Conservation (phyloP, 352 stramenopile species). For the Plasmopara muralis region DNA sequence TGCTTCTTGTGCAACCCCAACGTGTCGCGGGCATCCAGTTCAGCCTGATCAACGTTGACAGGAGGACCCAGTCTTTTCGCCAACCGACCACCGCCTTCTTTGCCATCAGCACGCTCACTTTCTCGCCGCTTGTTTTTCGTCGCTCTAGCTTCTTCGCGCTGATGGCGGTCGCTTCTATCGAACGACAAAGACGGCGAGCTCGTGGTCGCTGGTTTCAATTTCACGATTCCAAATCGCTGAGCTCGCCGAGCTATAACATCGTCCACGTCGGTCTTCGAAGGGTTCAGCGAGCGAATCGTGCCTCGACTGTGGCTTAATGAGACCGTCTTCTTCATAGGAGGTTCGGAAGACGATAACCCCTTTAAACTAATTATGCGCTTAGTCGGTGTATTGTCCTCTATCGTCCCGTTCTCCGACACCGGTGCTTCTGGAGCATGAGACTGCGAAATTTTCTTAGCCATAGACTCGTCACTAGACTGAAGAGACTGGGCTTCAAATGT, state of each 20-base stretch:
- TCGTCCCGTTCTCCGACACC: conserved; percentile 6
- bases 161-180: conserved; percentile 12
- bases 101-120: conserved; percentile 16
- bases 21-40: conserved; percentile 64
- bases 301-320: conserved; percentile 34
- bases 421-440: conserved; percentile 7
- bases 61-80: conserved; percentile 55
- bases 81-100: conserved; percentile 25
- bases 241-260: conserved; percentile 67
- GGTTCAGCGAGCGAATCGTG: conserved; percentile 50
- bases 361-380: conserved; percentile 71
- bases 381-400: conserved; percentile 17
- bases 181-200: conserved; percentile 18
- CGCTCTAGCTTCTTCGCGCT: conserved; percentile 19
- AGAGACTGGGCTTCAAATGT: conserved; percentile 34
- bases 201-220: conserved; percentile 27
- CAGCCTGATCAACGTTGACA: conserved; percentile 71
- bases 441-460: conserved; percentile 4
- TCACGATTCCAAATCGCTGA: conserved; percentile 62
- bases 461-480: conserved; percentile 1
- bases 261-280: conserved; percentile 31
- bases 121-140: conserved; percentile 24
- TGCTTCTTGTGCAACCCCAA: conserved; percentile 52
- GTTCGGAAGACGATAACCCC: conserved; percentile 18
- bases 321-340: conserved; percentile 45